Base-by-base conservation (phyloP, 495 filamentous ascomycete genomes). In the Chaetomium fimeti region DNA sequence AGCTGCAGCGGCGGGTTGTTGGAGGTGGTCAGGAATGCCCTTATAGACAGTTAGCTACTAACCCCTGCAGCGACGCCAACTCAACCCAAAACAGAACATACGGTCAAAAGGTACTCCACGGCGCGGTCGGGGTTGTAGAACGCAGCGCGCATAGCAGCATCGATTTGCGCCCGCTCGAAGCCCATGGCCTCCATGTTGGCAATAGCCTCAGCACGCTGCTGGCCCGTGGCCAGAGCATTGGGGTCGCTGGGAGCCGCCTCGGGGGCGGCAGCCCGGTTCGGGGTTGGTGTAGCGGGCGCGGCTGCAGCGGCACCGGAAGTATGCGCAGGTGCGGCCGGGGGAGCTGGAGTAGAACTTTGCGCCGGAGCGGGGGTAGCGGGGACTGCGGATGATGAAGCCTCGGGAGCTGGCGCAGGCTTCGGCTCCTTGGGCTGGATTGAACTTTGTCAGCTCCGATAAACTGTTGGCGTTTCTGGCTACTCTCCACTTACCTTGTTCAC, bases 161-260 rank as follows among this genome's bases (percentile, higher is more conserved):
- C 91, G 65, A 96, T 96, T 69, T 95, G 89, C 22, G 86, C 80
- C 69, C 93, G 80, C 54, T 88, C 83, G 68, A 98, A 98, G 5
- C 94, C 94, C 94, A 98, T 98, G 57, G 85, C 86, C 78, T 97
- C 92, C 91, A 98, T 96, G 73, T 93, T 91, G n/a, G 87, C 81
- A 74, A 97, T 90, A n/a, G 91, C 91, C 59, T 86, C 85, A 58
- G 91, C 87, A 62, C 92, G 85, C 71, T 93, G 87, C 64, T 85
- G 76, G 48, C 93, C 94, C 76, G 95, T 85, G n/a, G 91, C 82
- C 67, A 98, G 81, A 13, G 92, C 85, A 29, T 90, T 95, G 20
- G 90, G 1, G 12, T 64, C 56, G 47, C 2, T 25, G 32, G 47
- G 86, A 66, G 91, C 70, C 18, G 78, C 68, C 38, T 81, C 76